Conservation (phyloP, 2,329 filamentous ascomycete genomes). For the Fusarium tuaranense region DNA sequence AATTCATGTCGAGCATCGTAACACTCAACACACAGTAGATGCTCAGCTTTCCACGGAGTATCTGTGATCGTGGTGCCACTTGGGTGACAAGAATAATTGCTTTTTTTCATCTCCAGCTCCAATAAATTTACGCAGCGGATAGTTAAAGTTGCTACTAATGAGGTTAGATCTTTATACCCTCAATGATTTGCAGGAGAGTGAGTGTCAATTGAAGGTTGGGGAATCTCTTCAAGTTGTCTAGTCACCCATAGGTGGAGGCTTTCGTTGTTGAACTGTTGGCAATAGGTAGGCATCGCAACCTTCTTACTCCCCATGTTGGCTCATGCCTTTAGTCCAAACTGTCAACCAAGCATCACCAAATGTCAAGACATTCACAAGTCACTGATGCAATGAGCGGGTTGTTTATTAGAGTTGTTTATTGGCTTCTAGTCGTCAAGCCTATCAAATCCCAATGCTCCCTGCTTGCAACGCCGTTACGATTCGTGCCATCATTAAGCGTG, state of each 20-base stretch:
- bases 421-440: slow-evolving; percentile 7
- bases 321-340: neutral
- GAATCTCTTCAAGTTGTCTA: neutral
- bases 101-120: neutral
- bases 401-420: slow-evolving; percentile 11
- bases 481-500: slow-evolving; percentile 4
- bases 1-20: neutral
- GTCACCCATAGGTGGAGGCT: neutral
- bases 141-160: neutral
- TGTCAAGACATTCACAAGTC: neutral
- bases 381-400: neutral
- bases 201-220: neutral
- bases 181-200: neutral
- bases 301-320: neutral
- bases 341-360: neutral
- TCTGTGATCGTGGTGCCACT: neutral
- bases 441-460: slow-evolving; percentile 11
- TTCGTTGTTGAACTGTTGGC: neutral
- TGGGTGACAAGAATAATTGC: neutral
- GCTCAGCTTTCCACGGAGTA: too few species aligned
- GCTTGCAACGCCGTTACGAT: slow-evolving; percentile 21
- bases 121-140: neutral
- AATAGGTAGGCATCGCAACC: neutral
- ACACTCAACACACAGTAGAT: neutral
- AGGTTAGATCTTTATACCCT: too few species aligned